These are phyloP conservation scores for Trichosporon sp. DNA, from an alignment of 1,284 basidiomycete species.

Conservation along the genomic window DNA sequence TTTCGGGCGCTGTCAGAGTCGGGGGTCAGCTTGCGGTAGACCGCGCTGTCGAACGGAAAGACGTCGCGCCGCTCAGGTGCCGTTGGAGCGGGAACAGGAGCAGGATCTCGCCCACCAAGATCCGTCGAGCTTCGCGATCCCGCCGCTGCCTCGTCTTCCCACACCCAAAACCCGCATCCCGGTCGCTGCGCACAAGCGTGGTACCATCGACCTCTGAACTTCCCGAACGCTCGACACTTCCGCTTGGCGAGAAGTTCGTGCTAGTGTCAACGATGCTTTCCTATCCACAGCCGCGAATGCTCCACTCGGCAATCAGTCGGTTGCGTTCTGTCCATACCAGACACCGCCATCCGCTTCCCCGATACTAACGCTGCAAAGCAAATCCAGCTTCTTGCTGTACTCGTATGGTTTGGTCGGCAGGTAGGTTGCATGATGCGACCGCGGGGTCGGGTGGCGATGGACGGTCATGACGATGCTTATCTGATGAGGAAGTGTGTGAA, in stretches of 20 bases:
- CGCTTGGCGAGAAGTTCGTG: neutral
- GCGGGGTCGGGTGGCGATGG: neutral
- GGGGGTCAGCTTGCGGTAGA: neutral
- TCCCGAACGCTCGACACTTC: neutral
- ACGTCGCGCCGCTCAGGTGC: neutral
- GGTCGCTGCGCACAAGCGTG: neutral
- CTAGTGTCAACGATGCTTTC: neutral
- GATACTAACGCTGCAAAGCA: neutral
- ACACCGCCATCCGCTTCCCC: too few relatives aligned
- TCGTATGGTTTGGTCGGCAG: neutral
- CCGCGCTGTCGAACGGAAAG: neutral
- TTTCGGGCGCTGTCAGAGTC: neutral
- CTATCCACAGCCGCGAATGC: neutral
- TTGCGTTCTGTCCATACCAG: too few relatives aligned
- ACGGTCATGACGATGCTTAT: neutral
- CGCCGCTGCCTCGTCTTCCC: neutral
- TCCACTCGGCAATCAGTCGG: too few relatives aligned
- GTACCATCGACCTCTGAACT: neutral
- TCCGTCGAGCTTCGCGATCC: neutral
- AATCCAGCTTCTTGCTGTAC: neutral
- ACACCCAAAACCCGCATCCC: neutral
- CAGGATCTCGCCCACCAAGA: neutral
- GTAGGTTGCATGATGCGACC: neutral
- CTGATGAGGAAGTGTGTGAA: neutral
- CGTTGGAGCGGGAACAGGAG: too few relatives aligned